Base-by-base conservation (phyloP, 495 filamentous ascomycete species). In the Rhypophila decipiens region DNA sequence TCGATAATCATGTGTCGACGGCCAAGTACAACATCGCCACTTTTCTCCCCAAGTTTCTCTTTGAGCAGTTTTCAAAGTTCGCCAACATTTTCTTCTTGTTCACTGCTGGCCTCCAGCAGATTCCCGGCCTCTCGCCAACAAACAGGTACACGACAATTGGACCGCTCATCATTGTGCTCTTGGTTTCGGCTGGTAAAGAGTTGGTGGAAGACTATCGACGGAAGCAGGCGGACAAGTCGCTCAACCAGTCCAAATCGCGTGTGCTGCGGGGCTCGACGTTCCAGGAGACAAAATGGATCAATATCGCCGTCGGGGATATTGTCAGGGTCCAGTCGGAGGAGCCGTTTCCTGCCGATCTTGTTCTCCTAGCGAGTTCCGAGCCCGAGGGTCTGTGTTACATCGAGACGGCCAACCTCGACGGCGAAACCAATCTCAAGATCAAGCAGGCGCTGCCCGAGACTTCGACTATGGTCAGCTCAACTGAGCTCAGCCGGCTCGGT, bases 21-120 rank as follows among this genome's bases (percentile, higher is more conserved):
- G 84, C 94, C 55, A 99, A 99, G 64, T 99, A 99, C 77, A 99
- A 97, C 64, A 57, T 90, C 59, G 75, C 86, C 42, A 96, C 88
- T n/a, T 97, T 97, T 65, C 58, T 96, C 22, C 91, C 93, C 39
- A 99, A 99, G 67, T 99, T 99, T 71, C 73, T 99, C 18, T 94
- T 90, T 68, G 94, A 99, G 60, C 94, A 99, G 67, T 99, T 99
- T 72, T 95, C 89, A 41, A 99, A 96, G 70, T 96, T 95, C 69
- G 94, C 93, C 69, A 99, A 99, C 64, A 64, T 99, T 53, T 99
- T 99, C 75, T 99, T 99, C 84, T 82, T 99, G 59, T 96, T 99
- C 67, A 99, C 94, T 24, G 91, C 94, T 2, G 83, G 81, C 4
- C 67, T 99, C 24, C 94, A 99, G 70, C 94, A 99, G 63, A 95